Evolutionary conservation across 2,329 filamentous ascomycete genomes (phyloP).

Genomic region (Colletotrichum brevisporum): DNA sequence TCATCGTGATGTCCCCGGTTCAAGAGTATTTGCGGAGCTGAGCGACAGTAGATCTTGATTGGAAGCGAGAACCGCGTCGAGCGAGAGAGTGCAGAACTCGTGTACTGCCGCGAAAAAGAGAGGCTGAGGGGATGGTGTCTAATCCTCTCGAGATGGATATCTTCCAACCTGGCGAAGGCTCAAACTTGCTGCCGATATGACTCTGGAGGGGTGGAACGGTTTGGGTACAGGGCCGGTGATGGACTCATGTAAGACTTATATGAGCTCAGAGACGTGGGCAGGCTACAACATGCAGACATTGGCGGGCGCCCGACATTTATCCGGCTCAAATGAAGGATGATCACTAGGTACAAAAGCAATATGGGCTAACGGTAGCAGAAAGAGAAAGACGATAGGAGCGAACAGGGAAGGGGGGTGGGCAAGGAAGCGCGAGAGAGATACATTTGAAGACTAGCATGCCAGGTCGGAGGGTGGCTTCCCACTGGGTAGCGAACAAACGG

Average conservation of each 20-base stretch:
- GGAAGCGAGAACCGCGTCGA: no score
- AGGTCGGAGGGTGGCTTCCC: slow-evolving; percentile 26
- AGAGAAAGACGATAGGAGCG: slow-evolving; percentile 14
- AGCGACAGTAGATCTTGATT: background rate
- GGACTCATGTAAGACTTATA: slow-evolving; percentile 43
- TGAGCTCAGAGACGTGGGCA: slow-evolving; percentile 32
- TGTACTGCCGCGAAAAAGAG: slow-evolving; percentile 8
- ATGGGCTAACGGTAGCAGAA: slow-evolving; percentile 17
- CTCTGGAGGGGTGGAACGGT: slow-evolving; percentile 32
- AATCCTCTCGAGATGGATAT: background rate
- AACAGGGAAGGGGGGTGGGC: slow-evolving; percentile 18
- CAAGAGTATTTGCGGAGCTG: background rate
- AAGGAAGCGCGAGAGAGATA: slow-evolving; percentile 15
- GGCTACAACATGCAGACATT: slow-evolving; percentile 29
- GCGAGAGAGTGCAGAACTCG: background rate
- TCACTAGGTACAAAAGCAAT: slow-evolving; percentile 16
- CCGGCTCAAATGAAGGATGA: slow-evolving; percentile 45
- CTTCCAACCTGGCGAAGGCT: slow-evolving; percentile 1
- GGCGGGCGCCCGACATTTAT: slow-evolving; percentile 46
- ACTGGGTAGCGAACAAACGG: slow-evolving; percentile 34
- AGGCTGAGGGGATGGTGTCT: slow-evolving; percentile 1
- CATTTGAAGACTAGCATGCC: slow-evolving; percentile 25
- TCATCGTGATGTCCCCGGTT: slow-evolving; percentile 13
- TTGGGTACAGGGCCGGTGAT: slow-evolving; percentile 23
- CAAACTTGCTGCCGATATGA: background rate